Base-by-base conservation (phyloP, 345 rosid species). In the Cardiospermum halicacabum region DNA sequence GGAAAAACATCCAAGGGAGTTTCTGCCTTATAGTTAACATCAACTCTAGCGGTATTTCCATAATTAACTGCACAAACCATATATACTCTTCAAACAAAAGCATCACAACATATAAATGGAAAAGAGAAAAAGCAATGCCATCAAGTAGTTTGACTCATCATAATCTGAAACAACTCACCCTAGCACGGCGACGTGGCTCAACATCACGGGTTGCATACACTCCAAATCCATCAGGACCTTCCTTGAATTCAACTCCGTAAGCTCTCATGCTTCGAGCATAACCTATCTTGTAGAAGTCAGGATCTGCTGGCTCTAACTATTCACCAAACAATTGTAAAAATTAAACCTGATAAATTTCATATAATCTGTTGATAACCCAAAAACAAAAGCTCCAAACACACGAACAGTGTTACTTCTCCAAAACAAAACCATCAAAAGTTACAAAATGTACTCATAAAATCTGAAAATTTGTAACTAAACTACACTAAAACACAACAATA, bases 1-100 rank as follows among this genome's bases (percentile, higher is more conserved):
- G 98, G 75, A 93, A 93, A 80, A 93, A 93, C 98, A 90, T 90
- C 98, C 96, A 93, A 25, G 98, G 96, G 34, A 65, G 87, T 76
- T 90, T 86, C 67, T 90, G 77, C 68, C 98, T 86, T 53, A 93
- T 73, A 16, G 97, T 93, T 51, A 93, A 68, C 96, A 93, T 90
- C 79, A 88, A 72, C 73, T 93, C 97, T 43, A 86, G 61, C 27
- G 98, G 98, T 77, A 93, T 90, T 84, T 93, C 97, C 98, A 93
- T 90, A 70, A 88, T 82, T 66, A 90, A 62, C 98, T 93, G 81
- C 56, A 55, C 60, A 68, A 51, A 31, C 48, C 37, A 58, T 31
- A 28, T 26, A 45, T n/a, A 26, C 22, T 8, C 42, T 21, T 36
- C 56, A 32, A 47, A 13, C 22, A 34, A 0, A 56, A 56, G 43